Percentiles rank a stretch among this genome's conserved stretches.
Evolutionary conservation across 1,139 yeast species (phyloP).

Genomic region (Candida glucosophila): DNA sequence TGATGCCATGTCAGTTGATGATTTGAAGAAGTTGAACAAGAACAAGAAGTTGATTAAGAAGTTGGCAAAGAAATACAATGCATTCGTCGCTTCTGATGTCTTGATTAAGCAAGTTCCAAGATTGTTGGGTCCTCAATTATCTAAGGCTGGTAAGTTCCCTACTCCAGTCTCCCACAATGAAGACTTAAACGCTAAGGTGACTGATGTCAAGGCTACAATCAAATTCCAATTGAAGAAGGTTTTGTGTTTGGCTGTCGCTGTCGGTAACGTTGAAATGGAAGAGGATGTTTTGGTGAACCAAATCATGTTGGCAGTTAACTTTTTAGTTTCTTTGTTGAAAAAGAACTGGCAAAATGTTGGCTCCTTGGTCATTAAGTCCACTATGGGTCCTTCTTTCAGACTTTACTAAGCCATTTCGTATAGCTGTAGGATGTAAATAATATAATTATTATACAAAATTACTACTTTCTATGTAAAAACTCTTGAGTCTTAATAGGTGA

Average conservation of each 20-base stretch:
- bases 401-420: slow-evolving; percentile 62
- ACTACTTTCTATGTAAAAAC: neutral
- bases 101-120: slow-evolving; percentile 99
- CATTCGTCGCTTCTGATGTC: slow-evolving; percentile 98
- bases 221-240: slow-evolving; percentile 99
- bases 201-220: slow-evolving; percentile 98
- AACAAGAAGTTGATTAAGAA: slow-evolving; percentile 99
- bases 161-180: slow-evolving; percentile 99
- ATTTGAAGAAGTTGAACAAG: slow-evolving; percentile 99
- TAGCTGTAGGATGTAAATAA: slow-evolving; percentile 4
- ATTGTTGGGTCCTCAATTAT: slow-evolving; percentile 99
- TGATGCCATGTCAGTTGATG: slow-evolving; percentile 99
- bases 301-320: slow-evolving; percentile 98
- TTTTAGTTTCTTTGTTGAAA: slow-evolving; percentile 98
- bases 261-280: slow-evolving; percentile 98
- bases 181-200: slow-evolving; percentile 92
- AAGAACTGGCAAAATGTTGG: slow-evolving; percentile 99
- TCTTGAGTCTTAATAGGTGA: no score
- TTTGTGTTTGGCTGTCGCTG: slow-evolving; percentile 84
- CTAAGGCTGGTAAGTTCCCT: slow-evolving; percentile 99
- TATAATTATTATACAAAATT: slow-evolving; percentile 2
- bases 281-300: slow-evolving; percentile 95
- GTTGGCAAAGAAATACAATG: slow-evolving; percentile 99
- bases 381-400: slow-evolving; percentile 99
- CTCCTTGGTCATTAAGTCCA: slow-evolving; percentile 95